Evolutionary conservation across 768 basidiomycete genomes (phyloP), one percentile per base, ranked within the genome.

Genomic region (Boletellus sp.): DNA sequence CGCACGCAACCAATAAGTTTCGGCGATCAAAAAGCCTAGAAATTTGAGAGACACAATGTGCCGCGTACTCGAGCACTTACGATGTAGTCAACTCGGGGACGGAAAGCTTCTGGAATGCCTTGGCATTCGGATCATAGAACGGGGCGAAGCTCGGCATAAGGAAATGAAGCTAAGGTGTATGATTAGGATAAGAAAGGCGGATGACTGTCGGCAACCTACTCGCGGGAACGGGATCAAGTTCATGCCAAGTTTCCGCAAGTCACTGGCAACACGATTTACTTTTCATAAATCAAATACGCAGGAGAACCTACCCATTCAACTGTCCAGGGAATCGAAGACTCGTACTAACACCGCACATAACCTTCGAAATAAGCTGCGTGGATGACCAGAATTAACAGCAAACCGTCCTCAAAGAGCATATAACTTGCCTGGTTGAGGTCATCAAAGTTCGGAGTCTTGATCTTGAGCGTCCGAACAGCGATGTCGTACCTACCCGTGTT

Each of bases 151-250:
- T 94, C 42, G 92, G 91, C 75, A 92, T 89, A 59, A 99, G 80
- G 81, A 97, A 99, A 67, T 99, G 95, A 45, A 98, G 79, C 85
- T 95, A 67, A 61, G 62, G 43, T 23, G 33, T 11, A 41, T 15
- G 23, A 15, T 48, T 36, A 51, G 37, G 33, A 55, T 28, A 16
- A 8, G 26, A 37, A 28, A 8, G 22, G 6, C 5, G 16, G 17
- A 11, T 16, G n/a, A 13, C 36, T 45, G 23, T 15, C 11, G 12
- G 15, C 6, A 17, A 70, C 81, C 45, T 68, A 88, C 87, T 52
- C 94, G 92, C 57, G 95, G 95, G 79, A 98, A 99, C 0, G 95
- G 95, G 53, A 98, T 77, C 45, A 97, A 78, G 70, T 98, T 98
- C 81, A 95, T 85, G 42, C 82, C 90, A 39, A 98, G 79, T 67